Evolutionary conservation across 1,284 basidiomycete species (phyloP).

Genomic region (Cutaneotrichosporon sp.): DNA sequence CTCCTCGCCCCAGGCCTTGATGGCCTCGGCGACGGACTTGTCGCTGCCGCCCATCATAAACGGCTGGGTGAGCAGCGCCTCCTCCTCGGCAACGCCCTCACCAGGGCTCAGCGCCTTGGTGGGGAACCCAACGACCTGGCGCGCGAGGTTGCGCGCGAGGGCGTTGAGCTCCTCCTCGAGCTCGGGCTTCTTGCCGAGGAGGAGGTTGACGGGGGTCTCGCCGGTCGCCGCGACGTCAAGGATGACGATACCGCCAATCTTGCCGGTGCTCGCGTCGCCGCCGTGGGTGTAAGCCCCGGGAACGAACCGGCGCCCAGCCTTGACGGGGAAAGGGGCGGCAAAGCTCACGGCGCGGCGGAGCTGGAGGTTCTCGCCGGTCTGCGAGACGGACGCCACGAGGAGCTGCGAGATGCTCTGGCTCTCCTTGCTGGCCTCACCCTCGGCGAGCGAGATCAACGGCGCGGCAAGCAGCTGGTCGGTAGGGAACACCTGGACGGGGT

Average conservation of each 20-base stretch:
- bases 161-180: slow-evolving; percentile 61
- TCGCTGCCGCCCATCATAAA: slow-evolving; percentile 70
- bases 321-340: slow-evolving; percentile 61
- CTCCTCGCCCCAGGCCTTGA: slow-evolving; percentile 68
- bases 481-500: slow-evolving; percentile 45
- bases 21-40: slow-evolving; percentile 63
- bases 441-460: slow-evolving; percentile 64
- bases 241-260: slow-evolving; percentile 69
- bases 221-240: slow-evolving; percentile 58
- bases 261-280: slow-evolving; percentile 63
- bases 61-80: slow-evolving; percentile 72
- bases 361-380: slow-evolving; percentile 86
- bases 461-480: slow-evolving; percentile 65
- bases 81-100: slow-evolving; percentile 55
- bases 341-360: slow-evolving; percentile 73
- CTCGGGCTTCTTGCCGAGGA: slow-evolving; percentile 47
- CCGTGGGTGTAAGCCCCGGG: slow-evolving; percentile 79
- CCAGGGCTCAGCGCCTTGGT: slow-evolving; percentile 62
- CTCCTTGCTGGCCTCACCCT: slow-evolving; percentile 31
- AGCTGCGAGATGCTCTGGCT: slow-evolving; percentile 66
- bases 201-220: slow-evolving; percentile 42
- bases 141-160: slow-evolving; percentile 74
- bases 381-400: slow-evolving; percentile 76
- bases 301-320: slow-evolving; percentile 60
- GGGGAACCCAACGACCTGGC: slow-evolving; percentile 84